Conservation (phyloP, 208 protist species). For the Acanthamoeba castellanii region DNA sequence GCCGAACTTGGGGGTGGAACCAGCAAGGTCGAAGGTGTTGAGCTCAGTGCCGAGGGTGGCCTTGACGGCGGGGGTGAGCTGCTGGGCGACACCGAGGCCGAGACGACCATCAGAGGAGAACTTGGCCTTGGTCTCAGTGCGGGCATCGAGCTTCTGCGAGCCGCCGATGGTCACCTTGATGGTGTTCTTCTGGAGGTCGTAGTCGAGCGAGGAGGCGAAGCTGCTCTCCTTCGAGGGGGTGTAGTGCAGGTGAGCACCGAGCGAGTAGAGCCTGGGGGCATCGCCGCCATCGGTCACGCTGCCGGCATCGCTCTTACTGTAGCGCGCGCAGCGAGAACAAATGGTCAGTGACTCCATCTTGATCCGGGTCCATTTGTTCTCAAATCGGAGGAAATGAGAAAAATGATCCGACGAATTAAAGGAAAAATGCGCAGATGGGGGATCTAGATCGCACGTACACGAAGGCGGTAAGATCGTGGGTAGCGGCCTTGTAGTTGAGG, state of each 20-base stretch:
- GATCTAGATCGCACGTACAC: not conserved
- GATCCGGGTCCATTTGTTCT: no score
- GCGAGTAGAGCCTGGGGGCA: not conserved
- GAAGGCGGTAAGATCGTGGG: constrained; percentile 15
- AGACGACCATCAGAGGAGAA: not conserved
- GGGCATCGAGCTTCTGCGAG: constrained; percentile 9
- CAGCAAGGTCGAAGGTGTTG: constrained; percentile 55
- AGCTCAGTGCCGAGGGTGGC: constrained; percentile 49
- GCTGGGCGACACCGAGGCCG: not conserved
- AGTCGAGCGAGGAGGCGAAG: constrained; percentile 40
- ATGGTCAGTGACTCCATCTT: no score
- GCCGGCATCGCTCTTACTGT: constrained; percentile 24
- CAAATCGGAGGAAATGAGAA: no score
- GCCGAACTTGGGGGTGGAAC: constrained; percentile 45
- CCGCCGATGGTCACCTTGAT: constrained; percentile 45
- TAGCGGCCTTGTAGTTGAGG: constrained; percentile 5
- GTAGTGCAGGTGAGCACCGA: constrained; percentile 29
- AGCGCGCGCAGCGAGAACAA: not conserved
- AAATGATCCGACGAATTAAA: no score
- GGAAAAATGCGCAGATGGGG: not conserved
- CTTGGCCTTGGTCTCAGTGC: constrained; percentile 49
- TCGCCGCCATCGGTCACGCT: constrained; percentile 10
- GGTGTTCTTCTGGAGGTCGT: constrained; percentile 44
- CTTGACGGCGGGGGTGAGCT: constrained; percentile 39
- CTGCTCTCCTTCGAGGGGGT: constrained; percentile 32